These are phyloP conservation scores for Fusarium equiseti DNA, from an alignment of 2,329 filamentous ascomycete genomes.

Conservation along the genomic window DNA sequence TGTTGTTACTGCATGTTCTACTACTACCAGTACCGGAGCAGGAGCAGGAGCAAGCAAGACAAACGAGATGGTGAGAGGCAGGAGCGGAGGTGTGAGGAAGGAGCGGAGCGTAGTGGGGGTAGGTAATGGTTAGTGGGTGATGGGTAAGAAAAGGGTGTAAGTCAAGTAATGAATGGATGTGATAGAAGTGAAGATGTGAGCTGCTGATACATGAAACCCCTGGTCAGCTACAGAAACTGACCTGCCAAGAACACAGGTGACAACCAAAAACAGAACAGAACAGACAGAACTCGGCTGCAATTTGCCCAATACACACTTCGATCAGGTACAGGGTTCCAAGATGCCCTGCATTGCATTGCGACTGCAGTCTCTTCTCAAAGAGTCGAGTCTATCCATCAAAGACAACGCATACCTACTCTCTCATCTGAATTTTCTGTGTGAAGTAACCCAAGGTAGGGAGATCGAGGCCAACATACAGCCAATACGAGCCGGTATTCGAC, in stretches of 20 bases:
- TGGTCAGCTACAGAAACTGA: slow-evolving; percentile 20
- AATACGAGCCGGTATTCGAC: slow-evolving; percentile 2
- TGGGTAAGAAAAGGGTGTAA: slow-evolving; percentile 12
- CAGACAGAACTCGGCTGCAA: slow-evolving; percentile 1
- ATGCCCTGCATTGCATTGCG: slow-evolving; percentile 28
- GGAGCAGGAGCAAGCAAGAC: slow-evolving; percentile 22
- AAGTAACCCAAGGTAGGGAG: slow-evolving; percentile 30
- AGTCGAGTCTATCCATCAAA: slow-evolving; percentile 1
- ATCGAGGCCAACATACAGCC: neutral
- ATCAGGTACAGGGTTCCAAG: slow-evolving; percentile 23
- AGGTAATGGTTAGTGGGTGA: slow-evolving; percentile 3
- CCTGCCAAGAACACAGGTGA: slow-evolving; percentile 9
- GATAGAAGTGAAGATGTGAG: slow-evolving; percentile 8
- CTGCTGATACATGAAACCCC: slow-evolving; percentile 37
- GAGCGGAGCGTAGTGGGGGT: slow-evolving; percentile 15
- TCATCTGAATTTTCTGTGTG: neutral
- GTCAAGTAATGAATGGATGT: neutral
- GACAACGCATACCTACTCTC: slow-evolving; percentile 6
- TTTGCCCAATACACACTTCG: slow-evolving; percentile 6
- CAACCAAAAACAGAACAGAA: slow-evolving; percentile 12
- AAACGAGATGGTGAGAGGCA: slow-evolving; percentile 33
- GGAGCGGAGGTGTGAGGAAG: slow-evolving; percentile 22
- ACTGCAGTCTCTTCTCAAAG: slow-evolving; percentile 12
- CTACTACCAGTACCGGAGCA: neutral
- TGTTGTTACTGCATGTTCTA: slow-evolving; percentile 1